A percentile compares a stretch with the other conserved stretches of the same genome.
Conservation (phyloP, 768 basidiomycete species). For the Collybiopsis luxurians region DNA sequence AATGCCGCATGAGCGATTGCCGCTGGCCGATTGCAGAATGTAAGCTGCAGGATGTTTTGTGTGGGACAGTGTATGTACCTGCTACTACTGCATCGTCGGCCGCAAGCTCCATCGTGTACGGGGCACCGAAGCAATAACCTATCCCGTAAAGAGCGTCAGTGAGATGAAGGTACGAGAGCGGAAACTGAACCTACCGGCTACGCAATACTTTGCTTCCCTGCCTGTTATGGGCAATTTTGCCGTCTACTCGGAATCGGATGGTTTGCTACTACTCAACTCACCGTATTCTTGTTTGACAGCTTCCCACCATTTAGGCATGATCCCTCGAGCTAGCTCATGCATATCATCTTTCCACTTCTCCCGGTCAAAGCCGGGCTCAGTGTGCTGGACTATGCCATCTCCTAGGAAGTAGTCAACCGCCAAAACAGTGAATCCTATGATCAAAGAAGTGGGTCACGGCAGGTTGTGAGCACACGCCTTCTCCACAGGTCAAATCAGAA, state of each 20-base stretch:
- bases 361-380: not conserved
- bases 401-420: not conserved
- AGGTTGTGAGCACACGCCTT: too few species aligned
- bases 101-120: constrained; percentile 33
- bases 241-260: not conserved
- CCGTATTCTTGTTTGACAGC: not conserved
- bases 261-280: not conserved
- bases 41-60: not conserved
- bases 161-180: not conserved
- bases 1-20: constrained; percentile 40
- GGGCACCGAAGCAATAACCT: constrained; percentile 43
- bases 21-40: constrained; percentile 14
- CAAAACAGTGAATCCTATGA: not conserved
- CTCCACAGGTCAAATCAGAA: too few species aligned
- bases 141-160: not conserved
- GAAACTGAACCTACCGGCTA: not conserved
- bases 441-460: not conserved
- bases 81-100: constrained; percentile 26
- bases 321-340: not conserved
- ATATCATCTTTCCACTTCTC: not conserved
- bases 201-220: not conserved
- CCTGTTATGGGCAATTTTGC: not conserved
- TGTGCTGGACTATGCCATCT: not conserved
- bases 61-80: constrained; percentile 18
- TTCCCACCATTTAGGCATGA: not conserved